Evolutionary conservation across 139 green algal genomes (phyloP).

Genomic region (Pycnococcus provasolii): DNA sequence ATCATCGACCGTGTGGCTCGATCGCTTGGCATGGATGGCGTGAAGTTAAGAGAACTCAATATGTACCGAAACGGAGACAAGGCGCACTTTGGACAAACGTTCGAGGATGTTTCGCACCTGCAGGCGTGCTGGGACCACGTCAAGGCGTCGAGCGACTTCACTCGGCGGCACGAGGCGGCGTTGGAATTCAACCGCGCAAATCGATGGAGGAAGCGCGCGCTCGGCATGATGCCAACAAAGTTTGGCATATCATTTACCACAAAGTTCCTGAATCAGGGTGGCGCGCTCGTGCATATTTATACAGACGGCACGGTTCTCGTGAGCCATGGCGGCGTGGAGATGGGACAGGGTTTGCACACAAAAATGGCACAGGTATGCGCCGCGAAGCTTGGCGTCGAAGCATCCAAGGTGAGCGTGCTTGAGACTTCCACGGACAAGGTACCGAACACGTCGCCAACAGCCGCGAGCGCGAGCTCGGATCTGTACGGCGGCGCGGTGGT

Average conservation of each 20-base stretch:
- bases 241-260: conserved; percentile 91
- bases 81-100: conserved; percentile 68
- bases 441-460: conserved; percentile 85
- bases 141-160: conserved; percentile 24
- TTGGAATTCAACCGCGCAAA: conserved; percentile 54
- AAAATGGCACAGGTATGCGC: conserved; percentile 72
- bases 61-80: conserved; percentile 70
- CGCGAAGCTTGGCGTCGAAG: not conserved
- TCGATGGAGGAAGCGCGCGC: conserved; percentile 71
- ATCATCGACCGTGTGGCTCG: conserved; percentile 65
- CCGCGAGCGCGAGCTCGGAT: conserved; percentile 76
- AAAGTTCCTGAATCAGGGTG: conserved; percentile 76
- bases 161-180: conserved; percentile 24
- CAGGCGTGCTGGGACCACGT: conserved; percentile 46
- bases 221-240: conserved; percentile 81
- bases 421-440: conserved; percentile 38
- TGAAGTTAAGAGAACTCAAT: conserved; percentile 49
- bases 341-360: conserved; percentile 96
- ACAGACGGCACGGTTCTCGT: conserved; percentile 86
- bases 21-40: conserved; percentile 23
- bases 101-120: conserved; percentile 34
- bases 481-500: conserved; percentile 82
- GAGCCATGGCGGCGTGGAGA: conserved; percentile 92
- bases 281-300: conserved; percentile 89
- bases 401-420: conserved; percentile 4